Percentiles rank a stretch among this genome's conserved stretches.
Conservation (phyloP, 495 filamentous ascomycete genomes). For the Bacidia rubella region DNA sequence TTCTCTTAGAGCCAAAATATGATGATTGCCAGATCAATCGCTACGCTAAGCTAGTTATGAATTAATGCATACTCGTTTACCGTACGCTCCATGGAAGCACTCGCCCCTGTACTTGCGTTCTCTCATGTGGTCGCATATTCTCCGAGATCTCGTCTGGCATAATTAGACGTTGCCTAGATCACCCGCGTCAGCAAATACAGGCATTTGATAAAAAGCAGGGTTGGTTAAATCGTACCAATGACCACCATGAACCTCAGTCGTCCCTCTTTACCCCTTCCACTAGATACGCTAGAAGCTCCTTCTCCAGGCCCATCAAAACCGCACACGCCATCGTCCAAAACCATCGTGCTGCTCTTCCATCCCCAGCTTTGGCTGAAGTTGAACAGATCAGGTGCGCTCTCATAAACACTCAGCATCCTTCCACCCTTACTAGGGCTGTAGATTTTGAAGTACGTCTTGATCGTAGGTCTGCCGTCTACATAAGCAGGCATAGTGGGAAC, state of each 20-base stretch:
- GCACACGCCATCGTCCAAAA: slow-evolving; percentile 37
- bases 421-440: slow-evolving; percentile 44
- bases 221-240: slow-evolving; percentile 10
- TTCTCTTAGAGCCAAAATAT: too few species aligned
- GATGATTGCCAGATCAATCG: too few species aligned
- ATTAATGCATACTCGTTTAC: too few species aligned
- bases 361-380: slow-evolving; percentile 54
- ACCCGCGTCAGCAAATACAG: neutral
- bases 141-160: neutral
- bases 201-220: neutral
- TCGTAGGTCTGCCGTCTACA: slow-evolving; percentile 40
- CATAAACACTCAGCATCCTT: slow-evolving; percentile 43
- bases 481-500: slow-evolving; percentile 37
- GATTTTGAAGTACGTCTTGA: slow-evolving; percentile 52
- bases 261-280: slow-evolving; percentile 27
- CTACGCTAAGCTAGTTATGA: too few species aligned
- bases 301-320: slow-evolving; percentile 22
- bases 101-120: too few species aligned
- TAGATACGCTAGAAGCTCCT: slow-evolving; percentile 5
- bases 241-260: slow-evolving; percentile 44
- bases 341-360: slow-evolving; percentile 46
- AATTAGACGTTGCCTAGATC: slow-evolving; percentile 15
- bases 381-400: slow-evolving; percentile 43
- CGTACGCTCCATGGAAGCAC: too few species aligned
- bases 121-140: too few species aligned